Evolutionary conservation across 2,329 filamentous ascomycete genomes (phyloP), one percentile per base, ranked within the genome.

Genomic region (Sporothrix globosa): DNA sequence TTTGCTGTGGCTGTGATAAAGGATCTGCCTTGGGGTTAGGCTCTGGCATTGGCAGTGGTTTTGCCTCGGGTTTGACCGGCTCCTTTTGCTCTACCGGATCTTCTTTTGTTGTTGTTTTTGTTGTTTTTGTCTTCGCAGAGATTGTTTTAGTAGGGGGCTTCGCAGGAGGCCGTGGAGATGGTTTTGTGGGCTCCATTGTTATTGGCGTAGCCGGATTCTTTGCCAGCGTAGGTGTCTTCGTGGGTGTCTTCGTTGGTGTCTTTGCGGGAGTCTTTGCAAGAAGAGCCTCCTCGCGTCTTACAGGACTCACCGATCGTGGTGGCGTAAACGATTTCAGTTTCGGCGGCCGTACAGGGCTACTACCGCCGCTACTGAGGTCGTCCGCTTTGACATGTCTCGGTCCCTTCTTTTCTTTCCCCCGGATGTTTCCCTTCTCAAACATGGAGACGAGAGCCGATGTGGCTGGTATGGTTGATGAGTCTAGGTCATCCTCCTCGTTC

Each of bases 381-480:
- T 52, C 63, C 14, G 7, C 7, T 34, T 50, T 60, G 65, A 14
- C 21, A 2, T 39, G 41, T 24, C 58, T 27, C 5, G n/a, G 1
- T 1, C 39, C 58, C 1, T n/a, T 44, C n/a, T 17, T 63, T 41
- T 41, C 27, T n/a, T 39, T 39, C 19, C 54, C 24, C 14, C 39
- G 30, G 19, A 4, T 39, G 48, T 54, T 68, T 13, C 27, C 83
- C 73, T 84, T 82, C 79, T 93, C 91, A 74, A 92, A 92, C 80
- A 92, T 84, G 52, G 86, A 86, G 69, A 92, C 89, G 24, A 92
- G 81, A 4, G 88, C 86, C 3, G 83, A 87, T 0, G 90, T 90
- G 0, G 90, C 84, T 30, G 86, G 81, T 66, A 91, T 89, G 6
- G 87, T 82, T 1, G 82, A 84, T 11, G 86, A 85, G 76, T 91